Conservation (phyloP, 441 rosid genomes). For the Viola pubescens region DNA sequence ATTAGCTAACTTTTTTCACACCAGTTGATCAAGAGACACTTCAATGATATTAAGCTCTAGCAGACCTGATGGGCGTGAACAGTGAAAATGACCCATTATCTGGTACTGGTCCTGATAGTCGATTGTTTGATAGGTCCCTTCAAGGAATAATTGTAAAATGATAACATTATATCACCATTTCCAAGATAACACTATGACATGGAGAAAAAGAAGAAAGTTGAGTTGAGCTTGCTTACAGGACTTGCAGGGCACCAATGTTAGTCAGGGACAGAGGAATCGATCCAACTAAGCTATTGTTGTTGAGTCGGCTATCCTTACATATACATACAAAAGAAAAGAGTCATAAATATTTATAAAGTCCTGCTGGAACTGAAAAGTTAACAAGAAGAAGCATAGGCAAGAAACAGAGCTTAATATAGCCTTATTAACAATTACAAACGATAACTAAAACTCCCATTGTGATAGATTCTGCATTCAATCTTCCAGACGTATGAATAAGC, state of each 20-base stretch:
- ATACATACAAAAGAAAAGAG: conserved; percentile 20
- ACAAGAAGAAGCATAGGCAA: neutral
- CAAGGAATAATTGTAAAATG: conserved; percentile 10
- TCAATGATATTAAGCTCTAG: neutral
- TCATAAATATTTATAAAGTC: conserved; percentile 1
- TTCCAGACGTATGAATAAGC: too few species aligned
- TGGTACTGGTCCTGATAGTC: conserved; percentile 75
- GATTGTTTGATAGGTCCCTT: conserved; percentile 93
- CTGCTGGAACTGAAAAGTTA: neutral
- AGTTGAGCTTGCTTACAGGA: conserved; percentile 48
- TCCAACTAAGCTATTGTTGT: conserved; percentile 83
- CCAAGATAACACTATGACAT: conserved; percentile 13
- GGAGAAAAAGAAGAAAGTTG: neutral
- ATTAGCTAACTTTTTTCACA: neutral
- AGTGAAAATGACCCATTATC: conserved; percentile 88
- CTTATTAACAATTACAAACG: too few species aligned
- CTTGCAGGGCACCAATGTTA: conserved; percentile 65
- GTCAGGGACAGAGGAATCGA: conserved; percentile 82
- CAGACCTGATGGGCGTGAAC: conserved; percentile 86
- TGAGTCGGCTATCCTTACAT: conserved; percentile 75
- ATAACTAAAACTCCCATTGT: too few species aligned
- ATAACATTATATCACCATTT: neutral
- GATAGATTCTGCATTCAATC: too few species aligned
- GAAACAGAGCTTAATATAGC: too few species aligned
- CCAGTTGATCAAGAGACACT: too few species aligned